Evolutionary conservation across 148 eudicot species (phyloP).

Genomic region (Camellia lanceoleosa): DNA sequence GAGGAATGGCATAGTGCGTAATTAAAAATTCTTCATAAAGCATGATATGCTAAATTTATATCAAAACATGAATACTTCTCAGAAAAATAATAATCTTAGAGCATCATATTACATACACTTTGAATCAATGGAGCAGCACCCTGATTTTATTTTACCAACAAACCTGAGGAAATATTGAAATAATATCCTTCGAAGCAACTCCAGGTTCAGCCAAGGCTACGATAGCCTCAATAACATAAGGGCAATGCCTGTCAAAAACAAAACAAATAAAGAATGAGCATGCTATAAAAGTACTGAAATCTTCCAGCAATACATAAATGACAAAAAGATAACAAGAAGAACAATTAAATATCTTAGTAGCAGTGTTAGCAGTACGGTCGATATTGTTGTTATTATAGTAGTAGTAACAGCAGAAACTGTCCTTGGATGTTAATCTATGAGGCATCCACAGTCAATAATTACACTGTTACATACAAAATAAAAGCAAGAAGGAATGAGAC

Average conservation of each 20-base stretch:
- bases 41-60: too few species aligned
- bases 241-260: slow-evolving; percentile 56
- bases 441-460: too few species aligned
- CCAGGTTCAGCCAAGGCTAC: slow-evolving; percentile 84
- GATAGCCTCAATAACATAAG: slow-evolving; percentile 79
- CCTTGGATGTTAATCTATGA: not conserved
- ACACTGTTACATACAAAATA: not conserved
- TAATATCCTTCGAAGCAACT: slow-evolving; percentile 69
- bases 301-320: too few species aligned
- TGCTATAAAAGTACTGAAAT: too few species aligned
- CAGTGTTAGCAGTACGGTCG: not conserved
- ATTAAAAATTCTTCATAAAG: too few species aligned
- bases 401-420: not conserved
- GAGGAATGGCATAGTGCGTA: too few species aligned
- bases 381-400: not conserved
- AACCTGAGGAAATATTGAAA: slow-evolving; percentile 74
- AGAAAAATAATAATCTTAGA: too few species aligned
- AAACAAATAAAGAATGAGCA: slow-evolving; percentile 7
- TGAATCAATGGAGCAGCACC: too few species aligned
- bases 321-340: slow-evolving; percentile 7
- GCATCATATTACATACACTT: too few species aligned
- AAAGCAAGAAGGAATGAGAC: too few species aligned
- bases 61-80: too few species aligned
- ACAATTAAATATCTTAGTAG: not conserved
- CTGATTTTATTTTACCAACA: too few species aligned